Base-by-base conservation (phyloP, 2,329 filamentous ascomycete genomes). In the Penicillium brevicompactum region DNA sequence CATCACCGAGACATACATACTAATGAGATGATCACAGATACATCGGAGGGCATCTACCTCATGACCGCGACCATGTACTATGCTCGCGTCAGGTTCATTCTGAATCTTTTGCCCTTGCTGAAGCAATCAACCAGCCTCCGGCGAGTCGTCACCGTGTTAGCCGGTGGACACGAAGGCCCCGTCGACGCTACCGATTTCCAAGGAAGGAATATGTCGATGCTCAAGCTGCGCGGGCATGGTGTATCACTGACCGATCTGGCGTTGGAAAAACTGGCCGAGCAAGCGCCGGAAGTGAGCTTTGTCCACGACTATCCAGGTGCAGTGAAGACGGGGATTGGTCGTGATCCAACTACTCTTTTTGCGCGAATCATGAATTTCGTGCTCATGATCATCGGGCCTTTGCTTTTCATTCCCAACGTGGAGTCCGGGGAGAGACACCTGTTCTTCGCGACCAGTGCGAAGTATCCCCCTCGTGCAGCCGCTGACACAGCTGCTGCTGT, bases 91-190 rank as follows among this genome's bases (percentile, higher is more conserved):
- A 82, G 83, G 38, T 82, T 87, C 63, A 76, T 82, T 11, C 54
- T 76, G 43, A 84, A 85, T 51, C 77, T 88, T 0, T 78, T 87
- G 8, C 84, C 85, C 0, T 75, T 81, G 0, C 74, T 88, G 2
- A 72, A 74, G 10, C 66, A 64, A n/a, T 77, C 83, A 0, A 62
- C 74, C 0, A 58, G 71, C 5, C 74, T 85, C 22, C 76, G 80
- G 0, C 81, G 84, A 8, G 81, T 85, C 8, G 76, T 86, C 22
- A 80, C 72, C n/a, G 77, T 86, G n/a, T 70, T 83, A 1, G 79
- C 77, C 0, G 82, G 74, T 9, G 80, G 80, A n/a, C 74, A 76
- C 13, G 84, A 87, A 71, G 78, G 79, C 4, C 55, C 70, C 4
- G 79, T 86, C n/a, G 70, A 76, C 55, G 55, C 74, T 0, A 66